These are phyloP conservation scores for Globisporangium camurandrum DNA, from an alignment of 352 stramenopile genomes.

Conservation along the genomic window DNA sequence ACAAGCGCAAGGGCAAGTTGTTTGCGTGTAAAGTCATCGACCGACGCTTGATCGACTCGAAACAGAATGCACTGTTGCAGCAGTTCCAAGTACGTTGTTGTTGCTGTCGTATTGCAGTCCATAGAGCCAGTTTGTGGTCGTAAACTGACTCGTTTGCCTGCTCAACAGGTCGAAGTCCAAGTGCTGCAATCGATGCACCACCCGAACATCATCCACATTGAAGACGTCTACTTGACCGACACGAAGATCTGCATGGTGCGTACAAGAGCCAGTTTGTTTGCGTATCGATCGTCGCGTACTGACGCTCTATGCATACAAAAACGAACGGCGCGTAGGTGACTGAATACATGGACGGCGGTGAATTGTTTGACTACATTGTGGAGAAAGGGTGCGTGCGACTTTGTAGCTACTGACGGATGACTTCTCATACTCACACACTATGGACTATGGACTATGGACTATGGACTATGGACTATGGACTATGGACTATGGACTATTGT, in stretches of 20 bases:
- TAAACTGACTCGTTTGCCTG: too few species aligned
- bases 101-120: too few species aligned
- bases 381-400: slow-evolving; percentile 57
- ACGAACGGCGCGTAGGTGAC: slow-evolving; percentile 75
- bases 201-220: slow-evolving; percentile 88
- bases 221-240: slow-evolving; percentile 81
- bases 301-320: slow-evolving; percentile 2
- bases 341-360: slow-evolving; percentile 81
- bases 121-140: too few species aligned
- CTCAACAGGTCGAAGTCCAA: slow-evolving; percentile 77
- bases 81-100: slow-evolving; percentile 66
- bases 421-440: too few species aligned
- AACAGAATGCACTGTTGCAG: slow-evolving; percentile 76
- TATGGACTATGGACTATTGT: too few species aligned
- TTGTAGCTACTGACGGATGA: too few species aligned
- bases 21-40: slow-evolving; percentile 88
- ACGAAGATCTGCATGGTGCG: slow-evolving; percentile 82
- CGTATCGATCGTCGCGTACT: background rate
- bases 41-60: slow-evolving; percentile 54
- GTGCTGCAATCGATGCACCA: slow-evolving; percentile 85
- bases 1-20: slow-evolving; percentile 42
- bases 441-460: too few species aligned
- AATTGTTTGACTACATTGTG: slow-evolving; percentile 89
- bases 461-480: too few species aligned
- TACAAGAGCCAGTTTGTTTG: background rate